A percentile compares a stretch with the other conserved stretches of the same genome.
Evolutionary conservation across 345 rosid genomes (phyloP).

Genomic region (Eucalyptus erythrocorys): DNA sequence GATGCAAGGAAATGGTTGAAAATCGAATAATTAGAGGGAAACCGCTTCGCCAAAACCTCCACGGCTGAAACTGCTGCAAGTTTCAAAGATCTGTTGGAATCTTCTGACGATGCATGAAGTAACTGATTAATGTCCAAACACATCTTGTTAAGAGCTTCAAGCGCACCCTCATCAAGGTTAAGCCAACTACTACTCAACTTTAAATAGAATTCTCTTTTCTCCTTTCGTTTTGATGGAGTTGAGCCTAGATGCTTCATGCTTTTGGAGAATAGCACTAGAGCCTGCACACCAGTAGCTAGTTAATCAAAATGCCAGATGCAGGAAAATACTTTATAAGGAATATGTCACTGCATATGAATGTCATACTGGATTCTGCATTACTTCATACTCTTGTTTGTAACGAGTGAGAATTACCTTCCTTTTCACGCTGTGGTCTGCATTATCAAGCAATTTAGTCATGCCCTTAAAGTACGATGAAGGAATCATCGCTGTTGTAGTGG

Average conservation of each 20-base stretch:
- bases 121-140: conserved; percentile 52
- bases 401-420: conserved; percentile 48
- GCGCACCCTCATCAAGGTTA: conserved; percentile 38
- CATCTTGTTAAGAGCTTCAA: conserved; percentile 46
- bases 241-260: conserved; percentile 40
- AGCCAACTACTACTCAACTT: conserved; percentile 30
- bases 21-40: conserved; percentile 52
- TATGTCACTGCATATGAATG: neutral
- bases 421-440: conserved; percentile 38
- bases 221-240: conserved; percentile 27
- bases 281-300: conserved; percentile 25
- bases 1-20: conserved; percentile 64
- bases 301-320: neutral
- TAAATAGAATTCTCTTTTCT: conserved; percentile 14
- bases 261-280: conserved; percentile 66
- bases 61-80: conserved; percentile 67
- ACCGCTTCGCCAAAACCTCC: conserved; percentile 61
- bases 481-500: conserved; percentile 36
- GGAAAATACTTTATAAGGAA: neutral
- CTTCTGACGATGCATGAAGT: conserved; percentile 39
- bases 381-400: neutral
- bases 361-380: neutral
- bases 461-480: conserved; percentile 65
- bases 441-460: conserved; percentile 54
- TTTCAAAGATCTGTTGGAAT: conserved; percentile 38